Percentiles rank a stretch among this genome's conserved stretches.
These are phyloP conservation scores for Niveomyces coronatus DNA, from an alignment of 2,329 filamentous ascomycete species.

Conservation along the genomic window DNA sequence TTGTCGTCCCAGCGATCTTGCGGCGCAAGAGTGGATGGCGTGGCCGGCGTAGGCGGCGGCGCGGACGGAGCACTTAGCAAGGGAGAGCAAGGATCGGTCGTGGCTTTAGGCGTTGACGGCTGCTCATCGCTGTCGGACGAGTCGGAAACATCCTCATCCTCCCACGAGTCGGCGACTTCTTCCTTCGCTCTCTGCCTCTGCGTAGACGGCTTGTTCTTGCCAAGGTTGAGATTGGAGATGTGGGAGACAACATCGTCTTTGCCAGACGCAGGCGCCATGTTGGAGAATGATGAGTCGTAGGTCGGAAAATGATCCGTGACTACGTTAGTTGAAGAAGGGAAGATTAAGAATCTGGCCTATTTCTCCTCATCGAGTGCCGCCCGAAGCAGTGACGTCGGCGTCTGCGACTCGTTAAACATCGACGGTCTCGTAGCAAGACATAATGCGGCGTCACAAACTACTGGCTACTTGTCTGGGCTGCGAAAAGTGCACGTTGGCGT, in stretches of 20 bases:
- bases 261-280: slow-evolving; percentile 11
- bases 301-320: no score
- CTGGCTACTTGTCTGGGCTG: no score
- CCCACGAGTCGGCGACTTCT: slow-evolving; percentile 34
- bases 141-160: slow-evolving; percentile 47
- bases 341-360: no score
- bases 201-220: slow-evolving; percentile 5
- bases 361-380: no score
- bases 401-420: no score
- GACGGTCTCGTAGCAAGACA: no score
- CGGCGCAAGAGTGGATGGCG: slow-evolving; percentile 29
- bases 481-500: no score
- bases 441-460: no score
- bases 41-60: slow-evolving; percentile 59
- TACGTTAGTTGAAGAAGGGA: no score
- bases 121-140: slow-evolving; percentile 26
- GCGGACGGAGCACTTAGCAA: slow-evolving; percentile 31
- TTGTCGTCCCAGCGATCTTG: slow-evolving; percentile 14
- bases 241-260: slow-evolving; percentile 19
- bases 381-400: no score
- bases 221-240: slow-evolving; percentile 23
- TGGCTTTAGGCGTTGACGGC: slow-evolving; percentile 10
- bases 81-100: slow-evolving; percentile 7
- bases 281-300: no score
- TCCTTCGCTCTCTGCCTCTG: slow-evolving; percentile 17